Evolutionary conservation across 768 basidiomycete genomes (phyloP).

Genomic region (Hebeloma cylindrosporum): DNA sequence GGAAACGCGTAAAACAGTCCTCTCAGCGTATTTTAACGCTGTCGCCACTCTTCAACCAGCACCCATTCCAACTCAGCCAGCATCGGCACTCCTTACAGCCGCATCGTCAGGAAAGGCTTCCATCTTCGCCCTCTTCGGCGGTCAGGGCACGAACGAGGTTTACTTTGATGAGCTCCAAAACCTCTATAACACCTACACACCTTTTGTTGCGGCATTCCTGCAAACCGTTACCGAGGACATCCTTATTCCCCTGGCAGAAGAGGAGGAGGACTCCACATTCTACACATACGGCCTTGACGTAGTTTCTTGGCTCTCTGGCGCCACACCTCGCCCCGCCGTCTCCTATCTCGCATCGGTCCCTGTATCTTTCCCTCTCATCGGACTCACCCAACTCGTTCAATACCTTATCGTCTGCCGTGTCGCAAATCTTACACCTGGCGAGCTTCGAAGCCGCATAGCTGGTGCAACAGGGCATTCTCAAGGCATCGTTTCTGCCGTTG

Average conservation of each 20-base stretch:
- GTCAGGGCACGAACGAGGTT: slow-evolving; percentile 97
- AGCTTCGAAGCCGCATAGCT: slow-evolving; percentile 71
- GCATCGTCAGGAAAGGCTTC: slow-evolving; percentile 62
- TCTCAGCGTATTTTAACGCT: slow-evolving; percentile 78
- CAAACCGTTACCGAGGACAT: slow-evolving; percentile 59
- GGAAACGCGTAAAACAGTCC: slow-evolving; percentile 73
- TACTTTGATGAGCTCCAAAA: slow-evolving; percentile 95
- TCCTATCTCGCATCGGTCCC: slow-evolving; percentile 92
- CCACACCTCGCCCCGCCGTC: slow-evolving; percentile 67
- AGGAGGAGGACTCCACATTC: slow-evolving; percentile 57
- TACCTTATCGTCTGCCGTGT: slow-evolving; percentile 83
- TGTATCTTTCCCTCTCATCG: slow-evolving; percentile 93
- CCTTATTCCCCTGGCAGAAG: slow-evolving; percentile 68
- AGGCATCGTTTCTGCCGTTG: slow-evolving; percentile 93
- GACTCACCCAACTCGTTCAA: slow-evolving; percentile 92
- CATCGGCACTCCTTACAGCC: slow-evolving; percentile 70
- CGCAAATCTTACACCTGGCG: slow-evolving; percentile 71
- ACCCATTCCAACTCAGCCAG: slow-evolving; percentile 59
- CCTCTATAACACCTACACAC: slow-evolving; percentile 88
- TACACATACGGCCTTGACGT: slow-evolving; percentile 85
- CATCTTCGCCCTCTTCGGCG: slow-evolving; percentile 93
- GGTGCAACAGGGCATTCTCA: slow-evolving; percentile 98
- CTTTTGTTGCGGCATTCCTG: slow-evolving; percentile 79
- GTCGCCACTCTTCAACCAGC: slow-evolving; percentile 62
- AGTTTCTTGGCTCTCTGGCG: slow-evolving; percentile 78